These are phyloP conservation scores for Yarrowia galli DNA, from an alignment of 1,139 yeast genomes.

Conservation along the genomic window DNA sequence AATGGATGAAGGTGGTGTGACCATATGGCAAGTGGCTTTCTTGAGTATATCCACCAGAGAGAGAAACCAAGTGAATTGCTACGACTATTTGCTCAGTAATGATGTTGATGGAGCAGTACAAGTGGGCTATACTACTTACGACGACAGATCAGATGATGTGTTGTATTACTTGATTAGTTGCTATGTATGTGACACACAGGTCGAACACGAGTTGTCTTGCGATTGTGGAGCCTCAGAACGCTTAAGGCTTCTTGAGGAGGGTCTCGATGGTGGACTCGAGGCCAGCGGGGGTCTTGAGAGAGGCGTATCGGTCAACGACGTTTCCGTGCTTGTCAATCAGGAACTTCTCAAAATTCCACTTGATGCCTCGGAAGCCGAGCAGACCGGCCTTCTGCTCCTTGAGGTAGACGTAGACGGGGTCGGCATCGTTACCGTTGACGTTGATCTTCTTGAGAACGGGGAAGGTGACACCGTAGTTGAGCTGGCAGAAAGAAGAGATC, in stretches of 20 bases:
- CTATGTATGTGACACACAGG: slow-evolving; percentile 7
- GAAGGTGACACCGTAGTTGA: slow-evolving; percentile 82
- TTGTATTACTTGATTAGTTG: slow-evolving; percentile 16
- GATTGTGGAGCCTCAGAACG: not conserved
- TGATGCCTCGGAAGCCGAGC: slow-evolving; percentile 79
- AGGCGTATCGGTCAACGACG: slow-evolving; percentile 73
- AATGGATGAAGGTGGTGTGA: not conserved
- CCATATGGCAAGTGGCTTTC: not conserved
- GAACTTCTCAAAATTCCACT: slow-evolving; percentile 98
- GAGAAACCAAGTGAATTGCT: too few relatives aligned
- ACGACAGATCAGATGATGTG: not conserved
- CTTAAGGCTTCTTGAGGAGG: slow-evolving; percentile 51
- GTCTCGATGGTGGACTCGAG: slow-evolving; percentile 60
- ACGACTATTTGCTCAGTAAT: too few relatives aligned
- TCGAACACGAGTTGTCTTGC: not conserved
- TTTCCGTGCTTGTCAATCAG: slow-evolving; percentile 73
- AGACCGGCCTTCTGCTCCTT: slow-evolving; percentile 69
- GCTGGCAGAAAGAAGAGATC: slow-evolving; percentile 67
- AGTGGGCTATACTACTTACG: too few relatives aligned
- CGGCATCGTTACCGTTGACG: slow-evolving; percentile 84
- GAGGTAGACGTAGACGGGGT: slow-evolving; percentile 80
- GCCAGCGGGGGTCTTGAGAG: slow-evolving; percentile 70
- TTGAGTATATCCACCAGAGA: too few relatives aligned
- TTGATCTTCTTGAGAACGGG: slow-evolving; percentile 87
- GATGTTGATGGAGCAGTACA: too few relatives aligned